A percentile compares a stretch with the other conserved stretches of the same genome.
These are phyloP conservation scores for Atkinsonella hypoxylon DNA, from an alignment of 2,329 filamentous ascomycete genomes.

Conservation along the genomic window DNA sequence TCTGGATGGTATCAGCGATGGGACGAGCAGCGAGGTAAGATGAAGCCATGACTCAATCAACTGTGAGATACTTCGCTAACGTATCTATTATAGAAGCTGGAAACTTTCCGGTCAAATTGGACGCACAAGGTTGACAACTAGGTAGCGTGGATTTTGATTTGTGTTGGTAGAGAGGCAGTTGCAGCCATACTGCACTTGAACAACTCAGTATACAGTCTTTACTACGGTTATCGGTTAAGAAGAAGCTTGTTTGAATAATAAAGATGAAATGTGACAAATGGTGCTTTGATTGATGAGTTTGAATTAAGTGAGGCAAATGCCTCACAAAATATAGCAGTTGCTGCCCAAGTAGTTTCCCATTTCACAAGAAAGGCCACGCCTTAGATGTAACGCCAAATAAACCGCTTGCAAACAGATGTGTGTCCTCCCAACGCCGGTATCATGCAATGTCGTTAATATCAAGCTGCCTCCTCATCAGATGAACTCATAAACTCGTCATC, in stretches of 20 bases:
- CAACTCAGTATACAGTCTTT: slow-evolving; percentile 17
- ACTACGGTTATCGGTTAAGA: slow-evolving; percentile 12
- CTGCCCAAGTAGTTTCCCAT: background rate
- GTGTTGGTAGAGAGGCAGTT: slow-evolving; percentile 17
- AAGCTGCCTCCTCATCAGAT: slow-evolving; percentile 41
- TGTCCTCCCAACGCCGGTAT: background rate
- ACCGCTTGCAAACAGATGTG: background rate
- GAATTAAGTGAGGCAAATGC: background rate
- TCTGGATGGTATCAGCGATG: slow-evolving; percentile 87
- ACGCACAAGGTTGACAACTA: slow-evolving; percentile 33
- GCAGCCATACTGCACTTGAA: slow-evolving; percentile 23
- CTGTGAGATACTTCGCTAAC: slow-evolving; percentile 13
- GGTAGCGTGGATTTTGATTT: slow-evolving; percentile 11
- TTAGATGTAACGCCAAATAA: background rate
- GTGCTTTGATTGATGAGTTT: background rate
- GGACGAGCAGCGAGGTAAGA: slow-evolving; percentile 92
- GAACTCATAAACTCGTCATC: slow-evolving; percentile 65
- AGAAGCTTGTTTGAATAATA: slow-evolving; percentile 4
- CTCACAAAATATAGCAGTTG: background rate
- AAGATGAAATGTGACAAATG: slow-evolving; percentile 1
- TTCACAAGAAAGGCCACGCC: background rate
- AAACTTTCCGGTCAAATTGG: slow-evolving; percentile 55
- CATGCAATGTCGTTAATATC: background rate
- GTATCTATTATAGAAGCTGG: slow-evolving; percentile 41
- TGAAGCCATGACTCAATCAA: slow-evolving; percentile 1